Evolutionary conservation across 495 filamentous ascomycete species (phyloP), one percentile per base, ranked within the genome.

Genomic region (Sporormia fimetaria): DNA sequence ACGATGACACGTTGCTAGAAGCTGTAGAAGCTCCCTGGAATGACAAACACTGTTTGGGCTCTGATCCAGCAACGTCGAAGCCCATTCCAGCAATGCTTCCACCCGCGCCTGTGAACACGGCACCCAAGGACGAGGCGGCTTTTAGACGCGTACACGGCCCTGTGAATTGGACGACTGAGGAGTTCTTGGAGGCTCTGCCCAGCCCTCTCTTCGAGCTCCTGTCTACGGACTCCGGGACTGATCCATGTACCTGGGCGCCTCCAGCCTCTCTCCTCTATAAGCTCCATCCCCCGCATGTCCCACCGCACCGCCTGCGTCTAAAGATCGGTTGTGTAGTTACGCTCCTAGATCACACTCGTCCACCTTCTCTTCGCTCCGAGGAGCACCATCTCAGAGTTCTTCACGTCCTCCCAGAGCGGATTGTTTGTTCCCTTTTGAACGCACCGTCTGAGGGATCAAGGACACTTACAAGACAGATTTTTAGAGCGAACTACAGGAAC

Each of bases 71-170:
- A 6, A n/a, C 15, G 15, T 27, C 33, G 1, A n/a, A 10, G 12
- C 37, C 37, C 5, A 16, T 14, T 4, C 39, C 18, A 21, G 33
- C 21, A 38, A 8, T 20, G 4, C 17, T 29, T 23, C 24, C 23
- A 8, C 11, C 34, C 2, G 11, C 27, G 4, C 3, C 15, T 2
- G 17, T 28, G 6, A 12, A 40, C 28, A 3, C 21, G 11, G 23
- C 28, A 14, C 10, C 17, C 11, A 29, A 40, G 33, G 44, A 54
- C 1, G 27, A 45, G 20, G 2, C 32, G 2, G 27, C 29, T 0
- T 54, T 42, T 32, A n/a, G 35, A 6, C 51, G 51, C 9, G 26
- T 42, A 12, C 51, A 54, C 23, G 51, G 51, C 11, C 51, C 44
- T 21, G 28, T 49, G 11, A 41, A 54, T 32, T 41, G 41, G 9